A percentile compares a stretch with the other conserved stretches of the same genome.
phyloP scores from a whole-genome alignment of 352 stramenopile species.

The Phytophthora melonis region DNA sequence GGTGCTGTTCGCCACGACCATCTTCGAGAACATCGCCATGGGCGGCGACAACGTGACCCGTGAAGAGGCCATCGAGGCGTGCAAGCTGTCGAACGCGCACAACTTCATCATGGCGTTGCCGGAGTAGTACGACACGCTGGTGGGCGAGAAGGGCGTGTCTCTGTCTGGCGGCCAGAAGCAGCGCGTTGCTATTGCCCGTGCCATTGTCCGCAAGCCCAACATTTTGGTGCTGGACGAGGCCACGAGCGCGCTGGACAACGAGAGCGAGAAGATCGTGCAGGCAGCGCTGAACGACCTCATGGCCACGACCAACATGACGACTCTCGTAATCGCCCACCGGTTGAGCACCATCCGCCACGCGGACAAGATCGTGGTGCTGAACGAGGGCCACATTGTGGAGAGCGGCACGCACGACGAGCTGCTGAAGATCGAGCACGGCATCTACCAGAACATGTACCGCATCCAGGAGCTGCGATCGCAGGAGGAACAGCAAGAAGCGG shows the following conservation, averaged over 20 bases:
- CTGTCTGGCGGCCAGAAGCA: slow-evolving; percentile 64
- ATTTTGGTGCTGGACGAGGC: slow-evolving; percentile 10
- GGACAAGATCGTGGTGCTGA: no score
- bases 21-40: slow-evolving; percentile 89
- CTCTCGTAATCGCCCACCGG: slow-evolving; percentile 63
- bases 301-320: slow-evolving; percentile 63
- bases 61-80: slow-evolving; percentile 84
- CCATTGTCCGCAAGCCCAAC: slow-evolving; percentile 41
- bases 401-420: slow-evolving; percentile 46
- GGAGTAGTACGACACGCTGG: slow-evolving; percentile 89
- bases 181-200: slow-evolving; percentile 53
- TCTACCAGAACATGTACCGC: slow-evolving; percentile 86
- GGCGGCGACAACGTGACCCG: slow-evolving; percentile 55
- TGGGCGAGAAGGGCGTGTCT: slow-evolving; percentile 60
- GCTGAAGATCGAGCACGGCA: slow-evolving; percentile 61
- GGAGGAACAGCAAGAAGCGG: slow-evolving; percentile 21
- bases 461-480: slow-evolving; percentile 47
- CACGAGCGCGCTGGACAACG: not conserved
- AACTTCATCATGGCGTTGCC: slow-evolving; percentile 92
- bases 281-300: slow-evolving; percentile 43
- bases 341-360: slow-evolving; percentile 53
- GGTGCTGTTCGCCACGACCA: slow-evolving; percentile 81
- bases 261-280: slow-evolving; percentile 51
- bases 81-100: slow-evolving; percentile 86
- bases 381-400: slow-evolving; percentile 36